These are phyloP conservation scores for Boletellus ananas DNA, from an alignment of 768 basidiomycete species.

Conservation along the genomic window DNA sequence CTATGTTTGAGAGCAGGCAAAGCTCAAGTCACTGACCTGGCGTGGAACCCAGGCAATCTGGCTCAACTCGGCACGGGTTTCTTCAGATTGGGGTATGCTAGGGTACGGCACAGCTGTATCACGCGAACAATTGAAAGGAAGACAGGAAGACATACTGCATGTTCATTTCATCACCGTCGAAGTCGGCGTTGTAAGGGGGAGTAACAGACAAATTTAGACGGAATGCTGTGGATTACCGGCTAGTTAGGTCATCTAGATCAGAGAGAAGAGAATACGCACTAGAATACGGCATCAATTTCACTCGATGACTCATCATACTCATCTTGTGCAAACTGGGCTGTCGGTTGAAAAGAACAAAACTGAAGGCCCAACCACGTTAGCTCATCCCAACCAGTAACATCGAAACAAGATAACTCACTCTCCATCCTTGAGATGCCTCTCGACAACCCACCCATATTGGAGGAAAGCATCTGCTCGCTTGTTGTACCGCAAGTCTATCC, in stretches of 20 bases:
- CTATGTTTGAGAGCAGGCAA: background rate
- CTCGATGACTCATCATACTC: slow-evolving; percentile 99
- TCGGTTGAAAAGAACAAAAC: slow-evolving; percentile 78
- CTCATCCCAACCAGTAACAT: background rate
- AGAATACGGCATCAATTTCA: slow-evolving; percentile 96
- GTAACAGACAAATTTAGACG: slow-evolving; percentile 97
- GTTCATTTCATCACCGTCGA: slow-evolving; percentile 99
- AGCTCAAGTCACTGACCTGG: slow-evolving; percentile 51
- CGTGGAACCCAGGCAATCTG: slow-evolving; percentile 99
- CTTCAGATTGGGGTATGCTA: slow-evolving; percentile 96
- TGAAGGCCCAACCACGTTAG: slow-evolving; percentile 6
- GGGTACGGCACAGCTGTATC: slow-evolving; percentile 6
- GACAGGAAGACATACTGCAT: slow-evolving; percentile 78
- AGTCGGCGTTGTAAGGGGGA: slow-evolving; percentile 98
- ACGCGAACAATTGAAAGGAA: slow-evolving; percentile 3
- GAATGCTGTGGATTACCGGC: slow-evolving; percentile 60
- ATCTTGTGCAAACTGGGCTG: slow-evolving; percentile 99
- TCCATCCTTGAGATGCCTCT: slow-evolving; percentile 95
- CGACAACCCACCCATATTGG: slow-evolving; percentile 98
- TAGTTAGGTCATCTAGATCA: slow-evolving; percentile 6
- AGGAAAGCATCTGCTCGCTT: slow-evolving; percentile 93
- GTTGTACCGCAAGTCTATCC: slow-evolving; percentile 95
- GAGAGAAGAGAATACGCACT: slow-evolving; percentile 51
- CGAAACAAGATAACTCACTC: slow-evolving; percentile 62
- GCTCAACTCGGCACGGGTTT: slow-evolving; percentile 95